Conservation (phyloP, 352 stramenopile species). For the Discostella stelligera region DNA sequence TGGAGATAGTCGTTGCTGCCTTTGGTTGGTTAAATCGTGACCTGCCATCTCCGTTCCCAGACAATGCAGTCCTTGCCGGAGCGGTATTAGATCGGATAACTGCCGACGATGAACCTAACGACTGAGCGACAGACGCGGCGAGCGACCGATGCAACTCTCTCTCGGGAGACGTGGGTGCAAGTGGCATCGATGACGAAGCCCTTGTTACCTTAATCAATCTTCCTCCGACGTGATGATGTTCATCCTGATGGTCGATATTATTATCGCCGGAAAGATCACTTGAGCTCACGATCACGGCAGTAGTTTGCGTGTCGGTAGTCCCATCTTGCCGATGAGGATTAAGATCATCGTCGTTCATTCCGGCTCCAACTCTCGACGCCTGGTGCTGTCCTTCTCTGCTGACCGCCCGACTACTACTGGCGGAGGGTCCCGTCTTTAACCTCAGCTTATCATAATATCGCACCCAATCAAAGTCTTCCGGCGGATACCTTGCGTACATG, state of each 20-base stretch:
- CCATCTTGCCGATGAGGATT: constrained; percentile 1
- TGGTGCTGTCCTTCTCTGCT: neutral
- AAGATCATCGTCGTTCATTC: neutral
- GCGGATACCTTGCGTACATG: constrained; percentile 41
- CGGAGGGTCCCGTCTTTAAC: constrained; percentile 5
- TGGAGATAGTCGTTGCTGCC: neutral
- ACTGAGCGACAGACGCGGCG: neutral
- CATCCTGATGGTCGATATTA: neutral
- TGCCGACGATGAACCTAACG: neutral
- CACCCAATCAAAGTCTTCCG: constrained; percentile 20
- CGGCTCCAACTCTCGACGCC: neutral
- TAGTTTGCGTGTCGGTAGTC: neutral
- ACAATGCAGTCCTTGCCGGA: neutral
- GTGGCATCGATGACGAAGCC: neutral
- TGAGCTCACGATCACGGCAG: neutral
- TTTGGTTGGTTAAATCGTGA: constrained; percentile 5
- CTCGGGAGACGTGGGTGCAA: neutral
- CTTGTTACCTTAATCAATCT: constrained; percentile 9
- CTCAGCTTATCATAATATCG: constrained; percentile 15
- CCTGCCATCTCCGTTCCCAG: neutral
- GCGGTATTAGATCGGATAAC: neutral
- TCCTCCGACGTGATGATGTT: constrained; percentile 15
- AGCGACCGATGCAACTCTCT: neutral
- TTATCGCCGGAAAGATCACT: constrained; percentile 3
- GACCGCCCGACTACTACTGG: neutral